Conservation (phyloP, 176 grass and related monocot species). For the Ensete glaucum region DNA sequence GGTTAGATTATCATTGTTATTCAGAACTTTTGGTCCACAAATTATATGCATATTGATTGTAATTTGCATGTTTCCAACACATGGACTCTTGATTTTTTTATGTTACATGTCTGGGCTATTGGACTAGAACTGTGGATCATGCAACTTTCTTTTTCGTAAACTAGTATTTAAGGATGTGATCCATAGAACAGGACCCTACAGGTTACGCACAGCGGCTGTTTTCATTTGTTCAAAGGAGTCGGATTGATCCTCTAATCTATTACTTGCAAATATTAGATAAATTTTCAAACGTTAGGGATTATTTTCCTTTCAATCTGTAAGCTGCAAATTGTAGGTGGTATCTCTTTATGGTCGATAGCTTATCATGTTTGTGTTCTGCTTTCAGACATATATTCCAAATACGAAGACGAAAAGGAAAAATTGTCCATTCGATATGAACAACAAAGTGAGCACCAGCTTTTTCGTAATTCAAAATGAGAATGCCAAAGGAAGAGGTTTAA, state of each 20-base stretch:
- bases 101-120: not conserved
- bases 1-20: too few relatives aligned
- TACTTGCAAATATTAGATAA: not conserved
- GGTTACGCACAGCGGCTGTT: not conserved
- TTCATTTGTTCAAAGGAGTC: not conserved
- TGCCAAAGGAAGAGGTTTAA: not conserved
- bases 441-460: conserved; percentile 41
- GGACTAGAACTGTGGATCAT: not conserved
- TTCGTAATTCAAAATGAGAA: not conserved
- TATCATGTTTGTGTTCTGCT: conserved; percentile 9
- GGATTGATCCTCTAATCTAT: not conserved
- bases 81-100: too few relatives aligned
- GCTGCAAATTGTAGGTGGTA: not conserved
- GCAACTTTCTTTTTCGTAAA: not conserved
- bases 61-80: too few relatives aligned
- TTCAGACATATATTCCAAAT: conserved; percentile 83
- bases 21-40: too few relatives aligned
- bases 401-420: conserved; percentile 89
- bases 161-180: not conserved
- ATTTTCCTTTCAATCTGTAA: not conserved
- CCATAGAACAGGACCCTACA: not conserved
- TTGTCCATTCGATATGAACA: conserved; percentile 63
- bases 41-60: too few relatives aligned
- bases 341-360: not conserved
- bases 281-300: not conserved